Base-by-base conservation (phyloP, 2,329 filamentous ascomycete genomes). In the Colletotrichum tropicale region DNA sequence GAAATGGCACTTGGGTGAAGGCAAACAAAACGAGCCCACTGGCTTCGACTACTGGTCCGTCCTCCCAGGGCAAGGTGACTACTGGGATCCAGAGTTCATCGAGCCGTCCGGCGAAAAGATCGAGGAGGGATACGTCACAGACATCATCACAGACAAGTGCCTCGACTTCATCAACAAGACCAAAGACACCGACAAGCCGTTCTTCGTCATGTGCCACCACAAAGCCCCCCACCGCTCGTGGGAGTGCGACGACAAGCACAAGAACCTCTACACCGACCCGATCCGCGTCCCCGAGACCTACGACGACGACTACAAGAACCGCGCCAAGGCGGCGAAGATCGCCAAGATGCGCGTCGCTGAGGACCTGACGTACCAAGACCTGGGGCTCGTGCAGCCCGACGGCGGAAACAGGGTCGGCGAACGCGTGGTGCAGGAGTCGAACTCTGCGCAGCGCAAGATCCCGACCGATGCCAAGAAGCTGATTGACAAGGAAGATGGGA, bases 151-250 rank as follows among this genome's bases (percentile, higher is more conserved):
- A 0, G 85, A 90, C 72, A 89, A 89, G 79, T 85, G 82, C 28
- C 76, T 90, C 7, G 78, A 85, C 32, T 89, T 83, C 78, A 84
- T 89, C 21, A 78, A 81, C 38, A 62, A 80, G 38, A 73, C 67
- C 3, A 77, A 80, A 13, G 81, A 84, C 24, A 81, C 82, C 9
- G 81, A 83, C 55, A 82, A 82, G 71, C 88, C 88, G 0, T 90
- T 90, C 80, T 90, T 90, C 78, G 78, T 89, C 58, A 90, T 91
- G 89, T 90, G 88, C 78, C 89, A 90, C 76, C 89, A 91, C 79
- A 91, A 91, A 77, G 89, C 89, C 1, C 89, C 89, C 0, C 89
- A 91, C 76, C 83, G 88, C 5, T 85, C 83, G 16, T 90, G 89
- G 89, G 88, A 90, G 77, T 89, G 82, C 69, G 82, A 90, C 73